Conservation (phyloP, 768 basidiomycete genomes). For the Macrolepiota albuminosa region DNA sequence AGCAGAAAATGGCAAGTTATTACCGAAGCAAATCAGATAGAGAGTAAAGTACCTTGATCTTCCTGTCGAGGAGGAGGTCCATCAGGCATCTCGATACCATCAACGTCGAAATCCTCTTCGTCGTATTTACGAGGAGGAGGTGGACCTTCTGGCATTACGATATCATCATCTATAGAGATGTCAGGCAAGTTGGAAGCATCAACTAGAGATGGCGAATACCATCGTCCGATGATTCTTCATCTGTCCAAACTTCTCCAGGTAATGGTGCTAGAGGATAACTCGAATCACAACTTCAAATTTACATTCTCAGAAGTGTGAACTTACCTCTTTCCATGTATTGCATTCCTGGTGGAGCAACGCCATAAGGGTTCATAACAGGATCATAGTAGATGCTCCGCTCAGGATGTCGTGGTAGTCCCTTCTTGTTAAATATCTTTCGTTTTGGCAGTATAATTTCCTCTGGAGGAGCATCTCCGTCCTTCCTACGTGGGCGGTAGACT, state of each 20-base stretch:
- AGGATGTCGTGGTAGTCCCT: slow-evolving; percentile 86
- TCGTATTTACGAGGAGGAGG: slow-evolving; percentile 50
- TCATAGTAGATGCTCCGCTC: slow-evolving; percentile 92
- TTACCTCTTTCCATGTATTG: slow-evolving; percentile 87
- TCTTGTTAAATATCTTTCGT: slow-evolving; percentile 73
- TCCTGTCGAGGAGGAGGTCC: slow-evolving; percentile 57
- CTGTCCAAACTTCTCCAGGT: slow-evolving; percentile 60
- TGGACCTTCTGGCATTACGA: slow-evolving; percentile 60
- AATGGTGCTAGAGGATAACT: slow-evolving; percentile 40
- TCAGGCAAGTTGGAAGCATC: not conserved
- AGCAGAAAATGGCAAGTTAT: not conserved
- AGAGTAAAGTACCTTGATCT: slow-evolving; percentile 14
- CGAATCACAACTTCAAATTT: not conserved
- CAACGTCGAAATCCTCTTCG: slow-evolving; percentile 54
- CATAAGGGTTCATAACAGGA: slow-evolving; percentile 88
- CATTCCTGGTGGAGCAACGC: slow-evolving; percentile 94
- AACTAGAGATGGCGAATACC: slow-evolving; percentile 15
- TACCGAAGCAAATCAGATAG: not conserved
- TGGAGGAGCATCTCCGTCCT: slow-evolving; percentile 38
- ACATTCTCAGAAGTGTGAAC: slow-evolving; percentile 23
- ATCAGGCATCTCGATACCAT: slow-evolving; percentile 87
- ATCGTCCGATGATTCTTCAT: slow-evolving; percentile 51
- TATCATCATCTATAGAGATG: slow-evolving; percentile 40
- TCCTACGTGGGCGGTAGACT: slow-evolving; percentile 62
- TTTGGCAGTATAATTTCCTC: slow-evolving; percentile 37